Evolutionary conservation across 495 filamentous ascomycete genomes (phyloP).

Genomic region (Lentithecium fluviatile): DNA sequence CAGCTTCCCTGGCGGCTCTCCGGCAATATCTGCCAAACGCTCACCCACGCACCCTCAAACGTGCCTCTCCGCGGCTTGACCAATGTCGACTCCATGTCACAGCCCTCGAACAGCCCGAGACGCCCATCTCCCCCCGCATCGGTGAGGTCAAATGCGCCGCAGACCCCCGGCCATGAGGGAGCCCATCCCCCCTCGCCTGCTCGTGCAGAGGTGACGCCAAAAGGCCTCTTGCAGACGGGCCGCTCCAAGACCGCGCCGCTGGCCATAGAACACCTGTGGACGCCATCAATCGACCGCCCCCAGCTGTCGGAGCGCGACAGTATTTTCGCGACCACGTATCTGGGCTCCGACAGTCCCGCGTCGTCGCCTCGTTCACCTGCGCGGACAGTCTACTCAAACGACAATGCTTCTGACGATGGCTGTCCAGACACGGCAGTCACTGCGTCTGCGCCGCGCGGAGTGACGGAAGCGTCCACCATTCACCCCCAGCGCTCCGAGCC

Average conservation of each 20-base stretch:
- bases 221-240: conserved; percentile 33
- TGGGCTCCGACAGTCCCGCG: conserved; percentile 53
- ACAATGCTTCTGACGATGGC: conserved; percentile 23
- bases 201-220: conserved; percentile 28
- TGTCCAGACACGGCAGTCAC: conserved; percentile 35
- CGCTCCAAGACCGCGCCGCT: conserved; percentile 35
- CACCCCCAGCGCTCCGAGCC: conserved; percentile 14
- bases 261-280: conserved; percentile 22
- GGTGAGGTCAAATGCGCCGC: conserved; percentile 34
- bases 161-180: conserved; percentile 17
- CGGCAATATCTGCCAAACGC: conserved; percentile 34
- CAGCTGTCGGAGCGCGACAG: conserved; percentile 62
- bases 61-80: conserved; percentile 32
- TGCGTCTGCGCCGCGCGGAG: conserved; percentile 31
- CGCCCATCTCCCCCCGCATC: conserved; percentile 36
- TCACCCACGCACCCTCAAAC: conserved; percentile 26
- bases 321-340: conserved; percentile 64
- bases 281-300: conserved; percentile 42
- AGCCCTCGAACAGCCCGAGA: conserved; percentile 29
- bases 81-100: conserved; percentile 42
- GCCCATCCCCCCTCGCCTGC: conserved; percentile 7
- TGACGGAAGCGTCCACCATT: conserved; percentile 23
- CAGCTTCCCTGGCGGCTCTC: neutral
- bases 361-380: conserved; percentile 41
- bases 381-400: conserved; percentile 10